Evolutionary conservation across 192 early-diverging fungal species (phyloP).

Genomic region (Neocallimastix lanati): DNA sequence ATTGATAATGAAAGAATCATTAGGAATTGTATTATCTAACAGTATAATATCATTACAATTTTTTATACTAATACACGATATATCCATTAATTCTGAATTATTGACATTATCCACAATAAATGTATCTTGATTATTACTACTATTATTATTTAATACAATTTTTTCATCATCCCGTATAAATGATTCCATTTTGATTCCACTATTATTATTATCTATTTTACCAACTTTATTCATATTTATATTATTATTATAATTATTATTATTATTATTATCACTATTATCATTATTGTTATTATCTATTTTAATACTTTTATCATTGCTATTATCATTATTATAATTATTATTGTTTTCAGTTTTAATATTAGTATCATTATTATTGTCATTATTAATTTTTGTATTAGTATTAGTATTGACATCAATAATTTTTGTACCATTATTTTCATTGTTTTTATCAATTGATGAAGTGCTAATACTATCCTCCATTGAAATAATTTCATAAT

Average conservation of each 20-base stretch:
- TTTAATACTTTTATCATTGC: too few species aligned
- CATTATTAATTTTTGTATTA: too few species aligned
- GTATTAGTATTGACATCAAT: too few species aligned
- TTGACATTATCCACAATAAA: too few species aligned
- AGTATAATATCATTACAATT: neutral
- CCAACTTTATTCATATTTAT: too few species aligned
- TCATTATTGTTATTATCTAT: neutral
- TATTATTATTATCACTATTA: neutral
- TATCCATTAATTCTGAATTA: neutral
- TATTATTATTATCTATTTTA: neutral
- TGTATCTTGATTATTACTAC: neutral
- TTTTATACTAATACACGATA: neutral
- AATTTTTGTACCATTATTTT: too few species aligned
- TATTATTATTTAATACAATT: neutral
- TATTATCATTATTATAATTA: too few species aligned
- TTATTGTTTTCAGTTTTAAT: too few species aligned
- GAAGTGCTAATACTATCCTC: neutral
- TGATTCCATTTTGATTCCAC: neutral
- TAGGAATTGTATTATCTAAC: neutral
- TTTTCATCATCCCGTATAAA: neutral
- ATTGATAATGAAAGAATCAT: too few species aligned
- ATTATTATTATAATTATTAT: neutral
- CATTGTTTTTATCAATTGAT: neutral
- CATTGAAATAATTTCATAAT: neutral
- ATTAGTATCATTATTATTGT: too few species aligned